A percentile compares a stretch with the other conserved stretches of the same genome.
These are phyloP conservation scores for Spergularia marina DNA, from an alignment of 148 eudicot genomes.

Conservation along the genomic window DNA sequence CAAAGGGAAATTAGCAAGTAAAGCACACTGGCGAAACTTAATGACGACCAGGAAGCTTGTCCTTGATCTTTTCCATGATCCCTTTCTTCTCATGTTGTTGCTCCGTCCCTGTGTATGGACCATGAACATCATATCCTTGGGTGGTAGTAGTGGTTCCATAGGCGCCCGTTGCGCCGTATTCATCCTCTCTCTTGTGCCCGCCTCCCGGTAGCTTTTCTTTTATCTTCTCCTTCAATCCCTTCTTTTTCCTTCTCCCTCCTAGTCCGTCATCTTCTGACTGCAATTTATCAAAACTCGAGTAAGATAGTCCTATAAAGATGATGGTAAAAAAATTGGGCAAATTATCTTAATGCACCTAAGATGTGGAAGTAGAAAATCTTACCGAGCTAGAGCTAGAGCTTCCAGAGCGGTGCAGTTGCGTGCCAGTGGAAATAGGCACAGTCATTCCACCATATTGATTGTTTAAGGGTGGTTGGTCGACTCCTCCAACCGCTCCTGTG, in stretches of 20 bases:
- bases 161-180: conserved; percentile 12
- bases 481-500: neutral
- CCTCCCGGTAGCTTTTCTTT: conserved; percentile 65
- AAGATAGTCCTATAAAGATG: neutral
- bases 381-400: conserved; percentile 80
- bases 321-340: too few relatives aligned
- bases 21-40: neutral
- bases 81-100: conserved; percentile 63
- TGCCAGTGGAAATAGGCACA: conserved; percentile 25
- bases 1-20: too few relatives aligned
- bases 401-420: conserved; percentile 61
- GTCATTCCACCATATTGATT: conserved; percentile 28
- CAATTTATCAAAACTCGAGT: neutral
- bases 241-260: conserved; percentile 67
- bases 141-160: conserved; percentile 5
- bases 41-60: conserved; percentile 57
- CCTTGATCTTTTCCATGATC: conserved; percentile 77
- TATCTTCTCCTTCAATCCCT: conserved; percentile 62
- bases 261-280: conserved; percentile 70
- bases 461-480: conserved; percentile 19
- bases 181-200: conserved; percentile 31
- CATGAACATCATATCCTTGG: conserved; percentile 17
- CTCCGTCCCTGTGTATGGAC: conserved; percentile 9
- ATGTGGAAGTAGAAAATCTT: conserved; percentile 3
- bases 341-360: too few relatives aligned